Evolutionary conservation across 306 rosid genomes (phyloP).

Genomic region (Albizia julibrissin): DNA sequence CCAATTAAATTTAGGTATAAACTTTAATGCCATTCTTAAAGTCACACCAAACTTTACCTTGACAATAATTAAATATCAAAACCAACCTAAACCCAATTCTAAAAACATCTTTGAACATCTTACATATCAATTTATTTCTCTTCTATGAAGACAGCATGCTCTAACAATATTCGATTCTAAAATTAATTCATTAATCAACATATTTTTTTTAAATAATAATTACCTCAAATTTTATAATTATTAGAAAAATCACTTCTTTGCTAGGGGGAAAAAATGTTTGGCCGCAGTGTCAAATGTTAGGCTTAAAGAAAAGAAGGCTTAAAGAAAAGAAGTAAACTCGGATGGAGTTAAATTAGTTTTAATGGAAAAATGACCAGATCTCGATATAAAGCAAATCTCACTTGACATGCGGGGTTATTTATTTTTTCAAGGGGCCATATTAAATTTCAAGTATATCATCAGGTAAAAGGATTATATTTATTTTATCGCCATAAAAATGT

Average conservation of each 20-base stretch:
- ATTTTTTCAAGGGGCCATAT: neutral
- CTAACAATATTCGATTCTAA: neutral
- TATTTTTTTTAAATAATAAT: neutral
- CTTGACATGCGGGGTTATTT: neutral
- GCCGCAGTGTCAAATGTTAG: neutral
- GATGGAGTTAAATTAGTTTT: neutral
- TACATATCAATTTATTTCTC: neutral
- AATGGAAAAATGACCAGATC: neutral
- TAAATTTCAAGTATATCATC: neutral
- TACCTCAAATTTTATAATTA: neutral
- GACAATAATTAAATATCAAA: neutral
- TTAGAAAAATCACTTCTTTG: neutral
- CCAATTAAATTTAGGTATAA: neutral
- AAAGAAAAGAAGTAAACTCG: neutral
- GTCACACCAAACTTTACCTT: neutral
- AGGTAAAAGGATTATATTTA: neutral
- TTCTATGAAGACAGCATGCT: neutral
- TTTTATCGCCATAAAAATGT: neutral
- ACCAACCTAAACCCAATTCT: neutral
- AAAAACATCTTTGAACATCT: neutral
- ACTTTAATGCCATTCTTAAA: neutral
- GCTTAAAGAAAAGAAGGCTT: neutral
- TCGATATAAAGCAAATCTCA: neutral
- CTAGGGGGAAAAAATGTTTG: neutral
- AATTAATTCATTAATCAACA: neutral